phyloP scores from a whole-genome alignment of 2,329 filamentous ascomycete species.

The Hypoxylon sp. region DNA sequence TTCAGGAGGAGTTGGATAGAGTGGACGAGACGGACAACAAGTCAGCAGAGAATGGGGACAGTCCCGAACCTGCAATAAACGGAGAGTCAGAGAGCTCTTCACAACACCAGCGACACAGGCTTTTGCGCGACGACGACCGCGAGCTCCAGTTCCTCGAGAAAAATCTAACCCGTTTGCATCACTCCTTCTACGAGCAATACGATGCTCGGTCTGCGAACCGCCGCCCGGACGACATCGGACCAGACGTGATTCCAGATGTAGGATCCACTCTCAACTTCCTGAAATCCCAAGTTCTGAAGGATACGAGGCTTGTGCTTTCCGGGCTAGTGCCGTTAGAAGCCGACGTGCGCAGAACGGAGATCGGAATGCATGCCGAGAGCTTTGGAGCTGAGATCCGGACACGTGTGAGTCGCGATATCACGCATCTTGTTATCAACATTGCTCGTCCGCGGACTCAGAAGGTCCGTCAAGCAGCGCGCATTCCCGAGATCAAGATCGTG shows the following conservation, averaged over 20 bases:
- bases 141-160: conserved; percentile 81
- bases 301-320: conserved; percentile 84
- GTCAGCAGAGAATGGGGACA: conserved; percentile 56
- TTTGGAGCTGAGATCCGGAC: conserved; percentile 77
- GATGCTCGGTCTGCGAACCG: conserved; percentile 65
- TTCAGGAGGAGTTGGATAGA: conserved; percentile 90
- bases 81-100: conserved; percentile 46
- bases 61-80: conserved; percentile 40
- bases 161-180: conserved; percentile 79
- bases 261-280: conserved; percentile 83
- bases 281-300: conserved; percentile 78
- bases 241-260: conserved; percentile 77
- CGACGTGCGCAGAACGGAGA: conserved; percentile 82
- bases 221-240: conserved; percentile 54
- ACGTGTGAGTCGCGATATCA: conserved; percentile 69
- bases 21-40: conserved; percentile 70
- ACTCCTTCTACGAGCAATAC: conserved; percentile 84
- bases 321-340: conserved; percentile 86
- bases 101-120: conserved; percentile 71
- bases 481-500: conserved; percentile 87
- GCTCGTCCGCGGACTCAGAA: conserved; percentile 84
- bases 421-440: conserved; percentile 77
- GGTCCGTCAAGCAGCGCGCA: conserved; percentile 83
- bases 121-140: conserved; percentile 86
- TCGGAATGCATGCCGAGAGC: conserved; percentile 83